Conservation (phyloP, 1,139 yeast species). For the Meyerozyma elateridarum region DNA sequence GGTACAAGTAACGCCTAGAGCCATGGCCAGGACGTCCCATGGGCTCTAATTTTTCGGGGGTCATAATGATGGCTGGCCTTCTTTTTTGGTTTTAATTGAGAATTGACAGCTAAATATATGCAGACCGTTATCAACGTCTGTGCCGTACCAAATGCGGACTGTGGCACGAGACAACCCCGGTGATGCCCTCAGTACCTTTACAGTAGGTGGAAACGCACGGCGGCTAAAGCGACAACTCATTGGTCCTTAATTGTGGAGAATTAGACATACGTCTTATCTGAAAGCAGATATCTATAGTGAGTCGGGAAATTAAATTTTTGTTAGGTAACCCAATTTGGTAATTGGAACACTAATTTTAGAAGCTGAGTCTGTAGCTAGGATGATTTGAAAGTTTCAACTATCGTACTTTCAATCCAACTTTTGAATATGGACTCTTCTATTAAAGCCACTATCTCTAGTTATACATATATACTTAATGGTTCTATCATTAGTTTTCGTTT, state of each 20-base stretch:
- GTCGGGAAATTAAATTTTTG: too few species aligned
- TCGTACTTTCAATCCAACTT: too few species aligned
- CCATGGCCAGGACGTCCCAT: conserved; percentile 4
- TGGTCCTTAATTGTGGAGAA: too few species aligned
- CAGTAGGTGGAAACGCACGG: conserved; percentile 2
- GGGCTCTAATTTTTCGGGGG: not conserved
- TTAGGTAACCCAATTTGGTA: too few species aligned
- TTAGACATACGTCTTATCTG: too few species aligned
- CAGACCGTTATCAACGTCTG: not conserved
- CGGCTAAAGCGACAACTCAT: too few species aligned
- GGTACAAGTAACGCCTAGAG: conserved; percentile 15
- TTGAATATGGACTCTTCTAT: not conserved
- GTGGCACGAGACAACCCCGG: not conserved
- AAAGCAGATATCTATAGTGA: too few species aligned
- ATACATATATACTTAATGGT: conserved; percentile 7
- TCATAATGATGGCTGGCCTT: conserved; percentile 1
- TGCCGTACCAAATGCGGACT: too few species aligned
- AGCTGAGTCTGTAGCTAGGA: too few species aligned
- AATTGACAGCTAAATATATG: conserved; percentile 1
- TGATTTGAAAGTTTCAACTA: too few species aligned
- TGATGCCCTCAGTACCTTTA: not conserved
- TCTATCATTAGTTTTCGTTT: not conserved
- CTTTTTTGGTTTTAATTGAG: not conserved
- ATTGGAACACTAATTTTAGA: too few species aligned
- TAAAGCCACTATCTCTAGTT: conserved; percentile 1